Evolutionary conservation across 768 basidiomycete genomes (phyloP), one percentile per base, ranked within the genome.

Genomic region (Russula brevipes): DNA sequence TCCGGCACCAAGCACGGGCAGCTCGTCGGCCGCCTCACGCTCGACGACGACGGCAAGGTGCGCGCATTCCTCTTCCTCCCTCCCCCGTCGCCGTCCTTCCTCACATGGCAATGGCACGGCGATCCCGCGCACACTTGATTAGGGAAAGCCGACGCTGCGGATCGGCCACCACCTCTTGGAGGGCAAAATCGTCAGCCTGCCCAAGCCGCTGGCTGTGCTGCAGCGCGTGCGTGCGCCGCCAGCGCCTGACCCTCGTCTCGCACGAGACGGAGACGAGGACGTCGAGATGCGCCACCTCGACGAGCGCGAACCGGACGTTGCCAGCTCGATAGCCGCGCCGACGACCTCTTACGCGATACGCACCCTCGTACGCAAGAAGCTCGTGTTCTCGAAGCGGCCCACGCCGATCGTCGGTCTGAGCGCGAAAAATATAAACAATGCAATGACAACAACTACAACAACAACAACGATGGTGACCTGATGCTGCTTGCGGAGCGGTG

Each of bases 111-210:
- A 24, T 24, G 24, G 24, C 24, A 24, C 24, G 24, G 24, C 24
- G 24, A 24, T 24, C 24, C 24, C 24, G 24, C 24, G 24, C 16
- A 12, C 14, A 12, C 16, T 31, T 24, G 7, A 1, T 24, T 11
- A 92, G 91, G 86, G 83, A 65, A 90, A 87, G 68, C 85, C 91
- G 4, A 92, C 85, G 2, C 79, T 98, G 6, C 73, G 80, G 58
- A 89, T 98, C 63, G 94, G 94, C 12, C 87, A 95, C 74, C 93
- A 97, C 70, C 79, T 94, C 36, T 84, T 98, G 5, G 95, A 98
- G 70, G 94, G 94, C 57, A 91, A 89, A 71, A 79, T 96, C 63
- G 80, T 84, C 39, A 78, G 75, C 50, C 79, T 98, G 7, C 76
- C 87, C 2, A 95, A 91, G 71, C 93, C 94, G 0, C 79, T 91